phyloP scores from a whole-genome alignment of 495 filamentous ascomycete genomes.

The Hyphodiscus hymeniophilus region DNA sequence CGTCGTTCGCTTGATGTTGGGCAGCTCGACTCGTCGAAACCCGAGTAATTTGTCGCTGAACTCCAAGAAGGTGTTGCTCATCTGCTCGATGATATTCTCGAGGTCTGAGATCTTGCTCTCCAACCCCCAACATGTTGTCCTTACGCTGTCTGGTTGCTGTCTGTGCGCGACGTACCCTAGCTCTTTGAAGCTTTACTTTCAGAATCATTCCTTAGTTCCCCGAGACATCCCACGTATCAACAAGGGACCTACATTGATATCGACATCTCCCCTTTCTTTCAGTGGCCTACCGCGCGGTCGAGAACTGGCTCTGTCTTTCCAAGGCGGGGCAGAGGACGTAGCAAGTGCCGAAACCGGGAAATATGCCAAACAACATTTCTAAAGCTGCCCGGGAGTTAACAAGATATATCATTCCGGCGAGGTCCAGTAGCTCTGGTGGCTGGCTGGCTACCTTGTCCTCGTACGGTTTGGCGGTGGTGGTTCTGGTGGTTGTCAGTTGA shows the following conservation, averaged over 20 bases:
- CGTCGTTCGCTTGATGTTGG: constrained; percentile 2
- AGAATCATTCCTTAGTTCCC: neutral
- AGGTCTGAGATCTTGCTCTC: constrained; percentile 1
- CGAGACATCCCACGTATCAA: neutral
- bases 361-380: no score
- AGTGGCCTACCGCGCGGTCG: neutral
- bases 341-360: no score
- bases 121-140: neutral
- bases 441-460: no score
- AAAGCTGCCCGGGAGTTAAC: no score
- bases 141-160: constrained; percentile 4
- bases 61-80: constrained; percentile 5
- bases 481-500: no score
- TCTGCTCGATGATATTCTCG: constrained; percentile 5
- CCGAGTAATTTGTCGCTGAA: constrained; percentile 3
- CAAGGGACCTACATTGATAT: neutral
- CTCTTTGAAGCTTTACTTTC: constrained; percentile 1
- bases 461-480: no score
- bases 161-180: constrained; percentile 1
- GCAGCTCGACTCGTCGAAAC: neutral
- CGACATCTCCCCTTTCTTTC: neutral
- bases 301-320: no score
- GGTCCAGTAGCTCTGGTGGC: no score
- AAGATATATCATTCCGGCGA: no score
- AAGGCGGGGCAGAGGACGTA: no score